Evolutionary conservation across 345 rosid species (phyloP), one percentile per base, ranked within the genome.

Genomic region (Bruguiera sexangula): DNA sequence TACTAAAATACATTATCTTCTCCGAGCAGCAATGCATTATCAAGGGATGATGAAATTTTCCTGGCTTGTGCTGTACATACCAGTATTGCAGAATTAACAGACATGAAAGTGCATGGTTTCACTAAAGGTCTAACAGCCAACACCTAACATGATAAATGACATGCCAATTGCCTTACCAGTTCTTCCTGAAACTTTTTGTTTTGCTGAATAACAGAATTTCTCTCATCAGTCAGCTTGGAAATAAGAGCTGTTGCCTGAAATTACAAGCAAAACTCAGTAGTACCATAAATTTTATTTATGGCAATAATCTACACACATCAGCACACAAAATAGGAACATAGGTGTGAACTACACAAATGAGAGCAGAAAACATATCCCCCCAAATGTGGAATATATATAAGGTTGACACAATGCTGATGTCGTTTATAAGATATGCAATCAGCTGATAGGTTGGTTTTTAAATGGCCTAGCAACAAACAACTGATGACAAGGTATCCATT

Each of bases 171-270:
- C 6, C 78, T 79, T 80, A 90, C 96, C 94, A 88, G 62, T 71
- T 88, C 92, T 69, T 79, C 83, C 59, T 73, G 90, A 85, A 90
- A 90, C 78, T 56, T 79, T 57, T 71, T 79, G 73, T 70, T 84
- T 72, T 73, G 78, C 80, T 84, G 85, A 72, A 83, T 4, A 20
- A 80, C 75, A 67, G 82, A 79, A 64, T 78, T 85, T 79, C 80
- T 90, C 71, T 90, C 94, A 62, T 82, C 83, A 0, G 82, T 85
- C 64, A 90, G 83, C 82, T 76, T 88, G 39, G 81, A 69, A 80
- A 88, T 65, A 48, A 84, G 80, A 76, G 75, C 75, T 46, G 74
- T 74, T n/a, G 81, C 84, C 96, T 90, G 82, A 74, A 76, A 78
- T 60, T 37, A 74, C 52, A 80, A 59, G 16, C 16, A 64, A 22